Percentiles rank a stretch among this genome's conserved stretches.
Conservation (phyloP, 2,329 filamentous ascomycete genomes). For the Cyphellophora europaea region DNA sequence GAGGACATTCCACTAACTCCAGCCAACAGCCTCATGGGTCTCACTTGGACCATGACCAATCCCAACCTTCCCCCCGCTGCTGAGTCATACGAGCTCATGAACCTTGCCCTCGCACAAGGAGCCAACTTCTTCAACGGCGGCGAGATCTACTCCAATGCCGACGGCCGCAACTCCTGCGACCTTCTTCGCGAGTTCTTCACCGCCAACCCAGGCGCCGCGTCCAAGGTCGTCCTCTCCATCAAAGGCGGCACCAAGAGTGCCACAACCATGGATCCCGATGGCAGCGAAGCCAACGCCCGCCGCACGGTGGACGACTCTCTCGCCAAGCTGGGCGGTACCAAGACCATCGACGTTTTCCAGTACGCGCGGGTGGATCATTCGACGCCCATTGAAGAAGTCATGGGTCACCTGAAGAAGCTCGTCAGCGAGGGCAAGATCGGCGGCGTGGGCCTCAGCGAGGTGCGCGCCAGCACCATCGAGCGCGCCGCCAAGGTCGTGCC, state of each 20-base stretch:
- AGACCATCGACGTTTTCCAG: constrained; percentile 50
- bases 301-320: constrained; percentile 51
- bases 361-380: constrained; percentile 48
- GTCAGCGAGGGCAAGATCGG: constrained; percentile 33
- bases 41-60: constrained; percentile 25
- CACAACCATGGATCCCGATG: constrained; percentile 35
- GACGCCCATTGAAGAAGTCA: constrained; percentile 38
- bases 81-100: constrained; percentile 43
- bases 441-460: constrained; percentile 34
- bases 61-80: constrained; percentile 23
- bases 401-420: constrained; percentile 28
- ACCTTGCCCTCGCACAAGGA: constrained; percentile 39
- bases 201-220: constrained; percentile 54
- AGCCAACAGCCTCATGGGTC: no score
- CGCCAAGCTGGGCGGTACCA: constrained; percentile 41
- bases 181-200: constrained; percentile 55
- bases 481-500: constrained; percentile 42
- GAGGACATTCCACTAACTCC: no score
- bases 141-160: constrained; percentile 54
- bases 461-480: constrained; percentile 35
- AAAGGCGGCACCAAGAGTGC: constrained; percentile 45
- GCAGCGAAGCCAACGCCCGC: constrained; percentile 45
- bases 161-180: constrained; percentile 50
- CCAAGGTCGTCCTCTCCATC: constrained; percentile 52
- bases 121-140: constrained; percentile 51